Evolutionary conservation across 768 basidiomycete species (phyloP).

Genomic region (Suillus tomentosus): DNA sequence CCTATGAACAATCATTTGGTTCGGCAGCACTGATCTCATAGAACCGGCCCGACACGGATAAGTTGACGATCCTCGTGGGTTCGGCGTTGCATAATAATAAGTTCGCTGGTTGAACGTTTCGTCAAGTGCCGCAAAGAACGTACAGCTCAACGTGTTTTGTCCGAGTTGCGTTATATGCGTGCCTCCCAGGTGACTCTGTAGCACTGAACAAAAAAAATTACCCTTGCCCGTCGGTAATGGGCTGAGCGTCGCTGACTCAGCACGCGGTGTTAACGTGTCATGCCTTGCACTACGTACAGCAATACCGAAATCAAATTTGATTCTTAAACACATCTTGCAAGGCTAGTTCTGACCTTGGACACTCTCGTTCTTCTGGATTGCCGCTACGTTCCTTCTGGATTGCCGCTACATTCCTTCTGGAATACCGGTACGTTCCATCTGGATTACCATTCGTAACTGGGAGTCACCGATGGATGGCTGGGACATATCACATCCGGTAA

Average conservation of each 20-base stretch:
- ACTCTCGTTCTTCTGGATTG: neutral
- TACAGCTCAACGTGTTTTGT: neutral
- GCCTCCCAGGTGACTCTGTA: neutral
- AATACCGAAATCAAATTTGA: neutral
- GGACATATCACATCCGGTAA: constrained; percentile 7
- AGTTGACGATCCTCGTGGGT: constrained; percentile 30
- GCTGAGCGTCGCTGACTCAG: neutral
- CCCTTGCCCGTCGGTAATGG: neutral
- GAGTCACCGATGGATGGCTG: neutral
- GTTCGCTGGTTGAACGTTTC: neutral
- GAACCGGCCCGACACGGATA: constrained; percentile 22
- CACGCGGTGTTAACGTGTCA: neutral
- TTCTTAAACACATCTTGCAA: neutral
- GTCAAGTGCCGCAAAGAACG: neutral
- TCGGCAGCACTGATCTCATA: constrained; percentile 2
- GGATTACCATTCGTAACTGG: neutral
- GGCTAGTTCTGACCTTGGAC: neutral
- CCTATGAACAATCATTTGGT: constrained; percentile 17
- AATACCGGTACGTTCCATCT: neutral
- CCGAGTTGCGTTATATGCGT: neutral
- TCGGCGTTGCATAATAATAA: constrained; percentile 17
- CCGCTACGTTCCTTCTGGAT: constrained; percentile 1
- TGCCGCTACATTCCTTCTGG: neutral
- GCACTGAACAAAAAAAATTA: neutral
- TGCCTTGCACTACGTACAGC: neutral